Evolutionary conservation across 257 asterid species (phyloP), one percentile per base, ranked within the genome.

Genomic region (Nicotiana tabacum): DNA sequence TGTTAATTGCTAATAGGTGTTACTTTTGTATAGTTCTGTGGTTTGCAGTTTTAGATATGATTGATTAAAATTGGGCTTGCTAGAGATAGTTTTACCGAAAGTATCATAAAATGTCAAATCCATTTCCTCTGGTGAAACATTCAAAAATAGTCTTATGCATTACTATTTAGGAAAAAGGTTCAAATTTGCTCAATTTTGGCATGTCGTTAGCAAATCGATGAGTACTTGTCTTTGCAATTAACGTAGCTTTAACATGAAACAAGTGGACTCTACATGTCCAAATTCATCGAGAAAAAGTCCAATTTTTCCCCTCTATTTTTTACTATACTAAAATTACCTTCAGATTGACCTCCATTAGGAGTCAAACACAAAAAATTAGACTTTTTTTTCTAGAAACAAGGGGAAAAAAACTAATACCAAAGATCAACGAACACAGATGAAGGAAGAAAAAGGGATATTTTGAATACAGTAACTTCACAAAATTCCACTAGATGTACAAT

Each of bases 401-500:
- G 35, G 35, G 35, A 3, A 32, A 32, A 32, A 32, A 2, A 32
- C 35, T 32, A 32, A 32, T 32, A 32, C 35, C 1, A 39, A n/a
- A 37, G 77, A 70, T 70, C 24, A 72, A 21, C 57, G 12, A 43
- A 51, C 64, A 13, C 16, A 13, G 12, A 24, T 13, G 15, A 48
- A 24, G 35, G 35, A 12, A 70, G 12, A 24, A 37, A 72, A 0
- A 5, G 9, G 24, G 37, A 70, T 4, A 3, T 48, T 67, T 74
- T 15, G 57, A 53, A 13, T 74, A 76, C 21, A 51, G 27, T 76
- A 76, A 76, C 80, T 51, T 61, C 51, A 76, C 4, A 51, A 74
- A 48, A n/a, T 48, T 27, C 2, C 80, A 51, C 16, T 51, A 51
- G 79, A 76, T 76, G 80, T 76, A 76, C 80, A 76, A 72, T 76